Conservation (phyloP, 768 basidiomycete genomes). For the Naematelia encephala region DNA sequence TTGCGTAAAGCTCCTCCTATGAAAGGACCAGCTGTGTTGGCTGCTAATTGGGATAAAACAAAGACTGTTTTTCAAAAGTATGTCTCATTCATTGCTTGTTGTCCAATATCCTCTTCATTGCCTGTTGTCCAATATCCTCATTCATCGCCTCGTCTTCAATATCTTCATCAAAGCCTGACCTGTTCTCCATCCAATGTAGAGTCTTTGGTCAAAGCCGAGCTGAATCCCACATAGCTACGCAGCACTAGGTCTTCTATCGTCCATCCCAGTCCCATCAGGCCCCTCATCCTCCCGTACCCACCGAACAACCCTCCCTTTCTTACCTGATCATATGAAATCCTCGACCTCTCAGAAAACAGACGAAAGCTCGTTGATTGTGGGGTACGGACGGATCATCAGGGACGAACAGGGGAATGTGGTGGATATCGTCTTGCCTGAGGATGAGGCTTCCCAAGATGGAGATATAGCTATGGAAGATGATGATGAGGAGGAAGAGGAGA, state of each 20-base stretch:
- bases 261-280: slow-evolving; percentile 37
- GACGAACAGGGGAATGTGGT: slow-evolving; percentile 74
- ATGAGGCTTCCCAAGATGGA: too few relatives aligned
- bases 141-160: not conserved
- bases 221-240: slow-evolving; percentile 40
- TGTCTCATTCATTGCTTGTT: slow-evolving; percentile 43
- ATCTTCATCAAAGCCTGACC: too few relatives aligned
- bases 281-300: slow-evolving; percentile 29
- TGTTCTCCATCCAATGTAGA: too few relatives aligned
- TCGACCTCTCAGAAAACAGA: slow-evolving; percentile 2
- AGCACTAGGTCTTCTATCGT: slow-evolving; percentile 45
- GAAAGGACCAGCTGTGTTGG: slow-evolving; percentile 73
- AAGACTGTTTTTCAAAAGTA: slow-evolving; percentile 93
- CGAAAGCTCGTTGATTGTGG: slow-evolving; percentile 50
- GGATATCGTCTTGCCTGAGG: slow-evolving; percentile 64
- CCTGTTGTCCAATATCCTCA: not conserved
- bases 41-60: slow-evolving; percentile 78
- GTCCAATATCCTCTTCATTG: not conserved
- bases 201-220: too few relatives aligned
- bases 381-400: slow-evolving; percentile 76
- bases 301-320: slow-evolving; percentile 26
- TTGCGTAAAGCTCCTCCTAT: slow-evolving; percentile 72
- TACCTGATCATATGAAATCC: slow-evolving; percentile 16
- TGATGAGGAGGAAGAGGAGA: slow-evolving; percentile 17
- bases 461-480: too few relatives aligned